Evolutionary conservation across 2,329 filamentous ascomycete species (phyloP).

Genomic region (Colletotrichum endophyticum): DNA sequence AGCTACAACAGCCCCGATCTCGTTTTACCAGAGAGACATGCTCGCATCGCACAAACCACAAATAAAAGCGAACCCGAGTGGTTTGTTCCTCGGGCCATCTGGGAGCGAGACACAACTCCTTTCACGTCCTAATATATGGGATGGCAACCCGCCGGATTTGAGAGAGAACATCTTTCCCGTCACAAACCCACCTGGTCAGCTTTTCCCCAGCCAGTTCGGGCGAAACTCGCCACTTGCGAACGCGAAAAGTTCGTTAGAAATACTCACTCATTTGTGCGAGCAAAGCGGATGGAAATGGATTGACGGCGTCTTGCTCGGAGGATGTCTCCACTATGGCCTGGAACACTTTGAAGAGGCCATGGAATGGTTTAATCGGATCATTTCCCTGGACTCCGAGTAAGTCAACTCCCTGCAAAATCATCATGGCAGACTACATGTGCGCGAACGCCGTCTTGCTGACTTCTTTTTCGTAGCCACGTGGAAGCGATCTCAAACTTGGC

Average conservation of each 20-base stretch:
- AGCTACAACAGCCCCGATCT: neutral
- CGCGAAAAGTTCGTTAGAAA: slow-evolving; percentile 72
- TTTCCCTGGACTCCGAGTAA: slow-evolving; percentile 60
- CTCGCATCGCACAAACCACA: neutral
- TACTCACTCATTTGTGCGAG: slow-evolving; percentile 76
- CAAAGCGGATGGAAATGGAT: slow-evolving; percentile 88
- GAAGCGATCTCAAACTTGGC: slow-evolving; percentile 95
- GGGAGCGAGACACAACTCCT: neutral
- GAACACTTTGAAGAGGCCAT: slow-evolving; percentile 81
- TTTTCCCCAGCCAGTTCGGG: neutral
- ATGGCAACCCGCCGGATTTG: neutral
- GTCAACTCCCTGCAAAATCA: slow-evolving; percentile 24
- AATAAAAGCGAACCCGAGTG: neutral
- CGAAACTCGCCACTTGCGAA: slow-evolving; percentile 25
- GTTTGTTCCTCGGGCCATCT: neutral
- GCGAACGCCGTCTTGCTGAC: neutral
- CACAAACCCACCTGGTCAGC: neutral
- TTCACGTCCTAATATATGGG: neutral
- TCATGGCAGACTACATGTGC: neutral
- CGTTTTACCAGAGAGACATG: neutral
- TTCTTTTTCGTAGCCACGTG: slow-evolving; percentile 66
- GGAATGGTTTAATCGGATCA: slow-evolving; percentile 74
- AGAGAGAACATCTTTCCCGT: neutral
- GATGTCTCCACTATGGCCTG: slow-evolving; percentile 89
- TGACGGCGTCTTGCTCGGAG: slow-evolving; percentile 89